Conservation (phyloP, 176 grass and related monocot species). For the Oryza longistaminata region DNA sequence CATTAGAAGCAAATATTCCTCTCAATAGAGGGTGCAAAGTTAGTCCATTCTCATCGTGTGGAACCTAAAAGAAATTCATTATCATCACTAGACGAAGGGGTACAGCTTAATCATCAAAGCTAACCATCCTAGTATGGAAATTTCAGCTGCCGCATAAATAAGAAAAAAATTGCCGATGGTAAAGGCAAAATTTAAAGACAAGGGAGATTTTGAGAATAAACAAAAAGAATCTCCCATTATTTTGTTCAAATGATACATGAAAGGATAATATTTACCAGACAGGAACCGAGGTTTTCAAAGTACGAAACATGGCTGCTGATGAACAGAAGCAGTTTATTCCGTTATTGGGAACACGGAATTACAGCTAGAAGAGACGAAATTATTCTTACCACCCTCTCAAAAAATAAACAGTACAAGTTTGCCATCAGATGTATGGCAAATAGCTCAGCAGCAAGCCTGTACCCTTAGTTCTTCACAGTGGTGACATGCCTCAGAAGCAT, state of each 20-base stretch:
- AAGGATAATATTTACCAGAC: constrained; percentile 10
- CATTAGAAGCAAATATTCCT: too few species aligned
- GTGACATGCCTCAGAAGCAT: constrained; percentile 92
- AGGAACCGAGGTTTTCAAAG: not conserved
- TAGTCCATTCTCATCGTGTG: too few species aligned
- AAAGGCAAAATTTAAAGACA: not conserved
- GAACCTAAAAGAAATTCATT: too few species aligned
- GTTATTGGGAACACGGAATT: constrained; percentile 26
- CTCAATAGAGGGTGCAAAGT: too few species aligned
- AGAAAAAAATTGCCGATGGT: not conserved
- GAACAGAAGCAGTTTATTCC: constrained; percentile 31
- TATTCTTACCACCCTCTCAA: constrained; percentile 36
- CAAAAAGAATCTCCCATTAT: not conserved
- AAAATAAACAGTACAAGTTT: constrained; percentile 36
- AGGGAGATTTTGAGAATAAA: not conserved
- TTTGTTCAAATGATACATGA: not conserved
- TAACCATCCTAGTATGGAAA: not conserved
- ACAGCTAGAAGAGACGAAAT: constrained; percentile 27
- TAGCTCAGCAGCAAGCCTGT: not conserved
- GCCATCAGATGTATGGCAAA: not conserved
- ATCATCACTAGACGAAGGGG: too few species aligned
- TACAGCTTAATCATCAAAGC: not conserved
- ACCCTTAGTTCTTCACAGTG: constrained; percentile 68
- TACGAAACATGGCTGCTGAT: constrained; percentile 17
- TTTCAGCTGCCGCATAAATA: not conserved